These are phyloP conservation scores for Plasmopara muralis DNA, from an alignment of 352 stramenopile genomes.

Conservation along the genomic window DNA sequence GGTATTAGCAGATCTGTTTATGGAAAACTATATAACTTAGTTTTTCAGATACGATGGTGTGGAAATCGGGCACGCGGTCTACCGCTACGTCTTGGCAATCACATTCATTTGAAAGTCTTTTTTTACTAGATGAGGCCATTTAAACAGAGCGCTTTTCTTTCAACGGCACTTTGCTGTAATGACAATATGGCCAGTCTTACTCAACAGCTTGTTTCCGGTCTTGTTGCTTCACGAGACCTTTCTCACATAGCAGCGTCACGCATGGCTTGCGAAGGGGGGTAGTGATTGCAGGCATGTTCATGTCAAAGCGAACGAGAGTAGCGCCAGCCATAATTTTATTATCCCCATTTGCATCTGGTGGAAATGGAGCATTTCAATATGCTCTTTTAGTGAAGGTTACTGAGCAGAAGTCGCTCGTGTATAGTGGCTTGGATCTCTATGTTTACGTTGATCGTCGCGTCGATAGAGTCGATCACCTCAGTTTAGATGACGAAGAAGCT, in stretches of 20 bases:
- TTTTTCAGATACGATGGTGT: no score
- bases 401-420: conserved; percentile 6
- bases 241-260: neutral
- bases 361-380: neutral
- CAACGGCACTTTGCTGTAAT: conserved; percentile 15
- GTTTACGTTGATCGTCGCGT: conserved; percentile 26
- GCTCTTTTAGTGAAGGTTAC: neutral
- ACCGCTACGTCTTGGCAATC: no score
- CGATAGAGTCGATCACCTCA: conserved; percentile 29
- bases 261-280: conserved; percentile 4
- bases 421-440: conserved; percentile 24
- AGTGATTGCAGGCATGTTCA: conserved; percentile 28
- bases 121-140: no score
- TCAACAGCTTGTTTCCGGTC: conserved; percentile 6
- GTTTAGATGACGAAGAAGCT: conserved; percentile 21
- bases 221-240: conserved; percentile 4
- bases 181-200: conserved; percentile 20
- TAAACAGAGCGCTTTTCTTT: neutral
- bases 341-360: conserved; percentile 2
- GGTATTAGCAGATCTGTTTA: no score
- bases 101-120: no score
- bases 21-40: no score
- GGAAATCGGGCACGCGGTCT: no score
- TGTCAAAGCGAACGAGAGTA: conserved; percentile 33
- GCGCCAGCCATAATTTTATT: conserved; percentile 7